phyloP scores from a whole-genome alignment of 2,329 filamentous ascomycete genomes.

The Helotiales sp. region DNA sequence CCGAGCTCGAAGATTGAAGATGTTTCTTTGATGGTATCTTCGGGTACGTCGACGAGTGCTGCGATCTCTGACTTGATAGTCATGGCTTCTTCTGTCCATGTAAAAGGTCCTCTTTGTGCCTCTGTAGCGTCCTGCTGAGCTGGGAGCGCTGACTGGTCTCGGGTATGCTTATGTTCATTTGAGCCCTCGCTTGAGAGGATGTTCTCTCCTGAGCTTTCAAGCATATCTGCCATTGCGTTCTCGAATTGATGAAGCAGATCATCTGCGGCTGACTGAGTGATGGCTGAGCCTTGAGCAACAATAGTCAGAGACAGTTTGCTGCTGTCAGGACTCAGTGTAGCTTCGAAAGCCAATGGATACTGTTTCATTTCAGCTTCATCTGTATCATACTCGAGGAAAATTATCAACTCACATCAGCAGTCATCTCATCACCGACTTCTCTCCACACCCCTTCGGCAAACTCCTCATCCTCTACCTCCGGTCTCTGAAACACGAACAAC shows the following conservation, averaged over 20 bases:
- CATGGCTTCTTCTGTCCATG: constrained; percentile 62
- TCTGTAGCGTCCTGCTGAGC: neutral
- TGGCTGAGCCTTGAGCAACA: constrained; percentile 57
- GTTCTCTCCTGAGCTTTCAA: constrained; percentile 28
- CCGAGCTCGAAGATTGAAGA: constrained; percentile 81
- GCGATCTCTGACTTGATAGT: constrained; percentile 67
- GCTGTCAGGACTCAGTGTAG: constrained; percentile 57
- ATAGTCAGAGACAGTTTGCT: constrained; percentile 59
- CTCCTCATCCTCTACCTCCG: constrained; percentile 40
- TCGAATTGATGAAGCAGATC: constrained; percentile 52
- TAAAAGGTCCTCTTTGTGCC: constrained; percentile 9
- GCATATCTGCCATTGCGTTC: constrained; percentile 27
- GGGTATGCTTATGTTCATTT: neutral
- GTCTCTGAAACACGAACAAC: constrained; percentile 80
- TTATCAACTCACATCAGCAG: constrained; percentile 45
- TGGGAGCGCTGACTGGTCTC: neutral
- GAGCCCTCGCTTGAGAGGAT: neutral
- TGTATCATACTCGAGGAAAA: neutral
- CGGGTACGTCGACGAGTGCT: constrained; percentile 59
- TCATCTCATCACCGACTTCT: constrained; percentile 51
- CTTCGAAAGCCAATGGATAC: constrained; percentile 75
- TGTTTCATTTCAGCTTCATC: constrained; percentile 31
- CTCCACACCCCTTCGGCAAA: constrained; percentile 57
- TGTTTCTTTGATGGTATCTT: constrained; percentile 56
- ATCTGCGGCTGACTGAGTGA: constrained; percentile 44